Conservation (phyloP, 768 basidiomycete genomes). For the Gyrodon lividus region DNA sequence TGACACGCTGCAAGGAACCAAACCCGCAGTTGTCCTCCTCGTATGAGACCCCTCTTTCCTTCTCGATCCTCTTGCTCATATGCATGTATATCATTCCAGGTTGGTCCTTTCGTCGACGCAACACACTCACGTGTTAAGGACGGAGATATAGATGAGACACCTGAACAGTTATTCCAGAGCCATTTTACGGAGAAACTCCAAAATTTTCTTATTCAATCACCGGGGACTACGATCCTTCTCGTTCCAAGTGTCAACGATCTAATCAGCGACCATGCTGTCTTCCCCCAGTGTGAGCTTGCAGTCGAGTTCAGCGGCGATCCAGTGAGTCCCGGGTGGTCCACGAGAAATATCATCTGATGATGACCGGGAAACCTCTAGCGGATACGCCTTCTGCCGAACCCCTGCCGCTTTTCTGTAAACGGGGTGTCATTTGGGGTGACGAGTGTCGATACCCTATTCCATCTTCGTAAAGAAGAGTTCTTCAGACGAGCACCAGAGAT, state of each 20-base stretch:
- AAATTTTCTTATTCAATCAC: slow-evolving; percentile 56
- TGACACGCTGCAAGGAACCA: slow-evolving; percentile 54
- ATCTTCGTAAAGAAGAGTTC: slow-evolving; percentile 82
- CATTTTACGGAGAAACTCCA: slow-evolving; percentile 60
- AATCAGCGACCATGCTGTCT: slow-evolving; percentile 74
- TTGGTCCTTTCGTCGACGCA: slow-evolving; percentile 89
- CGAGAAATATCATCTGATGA: background rate
- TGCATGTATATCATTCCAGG: slow-evolving; percentile 40
- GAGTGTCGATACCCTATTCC: slow-evolving; percentile 89
- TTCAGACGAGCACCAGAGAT: slow-evolving; percentile 65
- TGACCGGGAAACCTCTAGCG: slow-evolving; percentile 44
- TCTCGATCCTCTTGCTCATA: background rate
- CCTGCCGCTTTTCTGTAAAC: slow-evolving; percentile 82
- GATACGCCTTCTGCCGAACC: slow-evolving; percentile 82
- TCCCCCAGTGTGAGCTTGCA: slow-evolving; percentile 74
- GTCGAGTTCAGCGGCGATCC: slow-evolving; percentile 45
- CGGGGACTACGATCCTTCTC: slow-evolving; percentile 70
- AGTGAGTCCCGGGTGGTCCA: slow-evolving; percentile 37
- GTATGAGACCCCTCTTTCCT: slow-evolving; percentile 40
- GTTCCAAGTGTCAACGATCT: slow-evolving; percentile 85
- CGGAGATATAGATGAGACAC: slow-evolving; percentile 70
- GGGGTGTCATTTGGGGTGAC: slow-evolving; percentile 74
- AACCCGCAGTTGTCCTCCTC: slow-evolving; percentile 77
- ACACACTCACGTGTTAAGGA: slow-evolving; percentile 69
- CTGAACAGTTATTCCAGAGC: slow-evolving; percentile 64